Base-by-base conservation (phyloP, 495 filamentous ascomycete species). In the Cairneyella variabilis region DNA sequence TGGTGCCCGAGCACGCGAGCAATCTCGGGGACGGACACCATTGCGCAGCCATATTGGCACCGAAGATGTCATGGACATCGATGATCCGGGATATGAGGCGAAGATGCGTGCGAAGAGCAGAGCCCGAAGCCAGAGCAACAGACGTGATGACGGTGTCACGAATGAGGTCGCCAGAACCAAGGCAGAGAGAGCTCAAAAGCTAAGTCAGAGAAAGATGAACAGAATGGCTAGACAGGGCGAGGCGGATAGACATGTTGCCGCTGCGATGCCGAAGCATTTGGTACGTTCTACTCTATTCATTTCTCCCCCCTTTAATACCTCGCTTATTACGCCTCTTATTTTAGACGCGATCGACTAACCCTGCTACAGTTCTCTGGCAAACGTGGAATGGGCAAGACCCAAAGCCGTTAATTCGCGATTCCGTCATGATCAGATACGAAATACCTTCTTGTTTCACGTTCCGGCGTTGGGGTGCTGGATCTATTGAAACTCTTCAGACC, bases 141-240 rank as follows among this genome's bases (percentile, higher is more conserved):
- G 93, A 67, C 76, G 87, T 34, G 80, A 88, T 27, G 92, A 96
- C 51, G 93, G 93, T 74, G 80, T 90, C 11, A 71, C 68, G 39
- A 75, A 82, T 51, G 74, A 73, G 62, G 67, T 64, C 36, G 73
- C 78, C 26, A 78, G 90, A 55, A 79, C 72, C 21, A 91, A 90
- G 76, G 91, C 88, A 16, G 95, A 97, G 68, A 83, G 84, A 61
- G 69, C 90, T 65, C 76, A 78, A 60, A 97, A 96, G 78, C 69
- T 98, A 64, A 78, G 84, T 58, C 93, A 98, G 83, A 90, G 91
- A 79, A 89, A 90, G 84, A 97, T 95, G 91, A 97, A 98, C 75
- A 78, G 92, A 55, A 92, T 95, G 88, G 93, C 93, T 38, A 83
- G 91, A 66, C 84, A 88, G 76, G 93, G 93, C 72, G 93, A 98